phyloP scores from a whole-genome alignment of 257 asterid genomes.

The Datura wrightii region DNA sequence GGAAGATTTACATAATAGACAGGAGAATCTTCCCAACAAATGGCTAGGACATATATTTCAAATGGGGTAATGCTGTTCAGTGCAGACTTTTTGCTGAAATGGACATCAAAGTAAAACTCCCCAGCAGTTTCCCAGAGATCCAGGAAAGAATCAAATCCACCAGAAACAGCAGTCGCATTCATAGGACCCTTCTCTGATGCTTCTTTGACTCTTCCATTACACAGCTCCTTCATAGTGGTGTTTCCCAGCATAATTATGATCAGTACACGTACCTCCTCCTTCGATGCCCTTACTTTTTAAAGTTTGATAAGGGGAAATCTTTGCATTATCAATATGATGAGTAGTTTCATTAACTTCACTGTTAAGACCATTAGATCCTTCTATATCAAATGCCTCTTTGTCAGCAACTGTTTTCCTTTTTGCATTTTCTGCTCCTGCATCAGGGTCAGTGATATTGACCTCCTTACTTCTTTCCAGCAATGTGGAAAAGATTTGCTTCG shows the following conservation, averaged over 20 bases:
- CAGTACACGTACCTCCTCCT: slow-evolving; percentile 38
- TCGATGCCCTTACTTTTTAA: slow-evolving; percentile 39
- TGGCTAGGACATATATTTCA: slow-evolving; percentile 87
- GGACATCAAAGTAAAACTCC: slow-evolving; percentile 82
- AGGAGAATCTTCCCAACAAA: slow-evolving; percentile 91
- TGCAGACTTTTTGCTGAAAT: slow-evolving; percentile 75
- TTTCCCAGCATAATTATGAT: slow-evolving; percentile 41
- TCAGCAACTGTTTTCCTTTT: slow-evolving; percentile 39
- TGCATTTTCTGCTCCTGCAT: slow-evolving; percentile 48
- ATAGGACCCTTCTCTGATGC: slow-evolving; percentile 69
- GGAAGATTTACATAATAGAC: slow-evolving; percentile 86
- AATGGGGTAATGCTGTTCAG: slow-evolving; percentile 65
- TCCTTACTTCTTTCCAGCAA: slow-evolving; percentile 40
- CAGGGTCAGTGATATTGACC: slow-evolving; percentile 32
- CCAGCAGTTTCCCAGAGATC: slow-evolving; percentile 67
- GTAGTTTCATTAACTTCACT: slow-evolving; percentile 39
- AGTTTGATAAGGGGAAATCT: slow-evolving; percentile 44
- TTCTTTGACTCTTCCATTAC: slow-evolving; percentile 43
- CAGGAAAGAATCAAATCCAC: slow-evolving; percentile 86
- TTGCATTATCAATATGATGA: slow-evolving; percentile 40
- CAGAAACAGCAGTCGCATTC: slow-evolving; percentile 68
- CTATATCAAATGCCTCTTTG: slow-evolving; percentile 45
- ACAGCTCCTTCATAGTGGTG: slow-evolving; percentile 46
- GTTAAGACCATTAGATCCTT: slow-evolving; percentile 44
- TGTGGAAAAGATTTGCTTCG: slow-evolving; percentile 40